A percentile compares a stretch with the other conserved stretches of the same genome.
These are phyloP conservation scores for Catunica adiposa DNA, from an alignment of 2,329 filamentous ascomycete species.

Conservation along the genomic window DNA sequence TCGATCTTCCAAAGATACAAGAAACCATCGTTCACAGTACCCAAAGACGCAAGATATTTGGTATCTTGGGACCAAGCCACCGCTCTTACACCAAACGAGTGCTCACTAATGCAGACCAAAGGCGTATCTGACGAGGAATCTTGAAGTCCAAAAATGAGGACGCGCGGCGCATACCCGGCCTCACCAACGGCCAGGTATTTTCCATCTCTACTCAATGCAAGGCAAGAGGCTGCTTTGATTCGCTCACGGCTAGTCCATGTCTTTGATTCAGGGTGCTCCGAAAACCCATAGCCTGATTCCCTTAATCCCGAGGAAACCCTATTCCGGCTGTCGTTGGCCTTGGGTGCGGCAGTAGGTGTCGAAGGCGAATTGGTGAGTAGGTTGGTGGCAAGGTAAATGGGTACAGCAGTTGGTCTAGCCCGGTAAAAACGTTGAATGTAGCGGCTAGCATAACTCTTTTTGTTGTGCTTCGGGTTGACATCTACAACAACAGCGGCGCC, in stretches of 20 bases:
- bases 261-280: slow-evolving; percentile 50
- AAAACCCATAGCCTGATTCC: slow-evolving; percentile 29
- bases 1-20: slow-evolving; percentile 84
- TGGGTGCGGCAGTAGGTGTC: slow-evolving; percentile 38
- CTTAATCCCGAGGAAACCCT: slow-evolving; percentile 32
- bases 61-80: slow-evolving; percentile 83
- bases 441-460: slow-evolving; percentile 10
- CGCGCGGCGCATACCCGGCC: slow-evolving; percentile 82
- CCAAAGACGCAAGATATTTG: slow-evolving; percentile 73
- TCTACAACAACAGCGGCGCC: slow-evolving; percentile 84
- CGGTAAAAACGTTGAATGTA: slow-evolving; percentile 76
- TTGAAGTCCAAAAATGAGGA: slow-evolving; percentile 74
- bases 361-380: slow-evolving; percentile 33
- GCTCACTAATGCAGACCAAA: slow-evolving; percentile 72
- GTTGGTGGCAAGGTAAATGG: slow-evolving; percentile 41
- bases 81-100: slow-evolving; percentile 74
- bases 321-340: slow-evolving; percentile 47
- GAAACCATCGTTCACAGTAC: slow-evolving; percentile 81
- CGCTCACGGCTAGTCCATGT: slow-evolving; percentile 81
- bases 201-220: slow-evolving; percentile 75
- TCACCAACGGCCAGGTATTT: slow-evolving; percentile 83
- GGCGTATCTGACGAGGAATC: slow-evolving; percentile 68
- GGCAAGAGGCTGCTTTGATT: slow-evolving; percentile 84
- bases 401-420: slow-evolving; percentile 61
- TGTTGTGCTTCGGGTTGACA: slow-evolving; percentile 43